These are phyloP conservation scores for Suillus placidus DNA, from an alignment of 768 basidiomycete species.

Conservation along the genomic window DNA sequence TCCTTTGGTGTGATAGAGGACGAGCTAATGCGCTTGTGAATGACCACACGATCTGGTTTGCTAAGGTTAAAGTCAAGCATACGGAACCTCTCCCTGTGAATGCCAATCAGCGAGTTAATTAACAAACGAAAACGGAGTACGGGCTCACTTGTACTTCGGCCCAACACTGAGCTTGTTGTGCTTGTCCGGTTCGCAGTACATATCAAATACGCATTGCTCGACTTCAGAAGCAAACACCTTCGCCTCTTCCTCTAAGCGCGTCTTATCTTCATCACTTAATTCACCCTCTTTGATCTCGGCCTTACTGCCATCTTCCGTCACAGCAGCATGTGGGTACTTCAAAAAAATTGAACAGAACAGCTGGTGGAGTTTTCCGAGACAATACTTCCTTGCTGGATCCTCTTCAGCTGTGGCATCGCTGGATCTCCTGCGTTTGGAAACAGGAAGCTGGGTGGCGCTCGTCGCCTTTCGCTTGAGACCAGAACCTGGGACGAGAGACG, in stretches of 20 bases:
- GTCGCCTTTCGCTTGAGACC: constrained; percentile 59
- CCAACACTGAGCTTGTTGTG: constrained; percentile 61
- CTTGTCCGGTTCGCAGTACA: constrained; percentile 79
- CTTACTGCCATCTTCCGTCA: constrained; percentile 35
- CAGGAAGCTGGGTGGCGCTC: constrained; percentile 39
- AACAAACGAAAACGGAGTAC: constrained; percentile 13
- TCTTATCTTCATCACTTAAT: constrained; percentile 62
- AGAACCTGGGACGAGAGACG: constrained; percentile 23
- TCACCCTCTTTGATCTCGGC: constrained; percentile 53
- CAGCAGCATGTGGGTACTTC: constrained; percentile 60
- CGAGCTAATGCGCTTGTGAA: constrained; percentile 79
- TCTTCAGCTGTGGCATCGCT: constrained; percentile 48
- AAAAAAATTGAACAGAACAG: constrained; percentile 71
- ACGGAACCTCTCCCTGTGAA: constrained; percentile 80
- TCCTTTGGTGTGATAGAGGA: constrained; percentile 67
- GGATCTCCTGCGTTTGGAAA: constrained; percentile 51
- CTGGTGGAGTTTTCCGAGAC: constrained; percentile 73
- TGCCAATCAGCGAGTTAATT: constrained; percentile 14
- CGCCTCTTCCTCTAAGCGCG: constrained; percentile 55
- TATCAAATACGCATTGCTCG: constrained; percentile 76
- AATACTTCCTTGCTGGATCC: constrained; percentile 82
- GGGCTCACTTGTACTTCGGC: constrained; percentile 77
- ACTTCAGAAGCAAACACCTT: constrained; percentile 69
- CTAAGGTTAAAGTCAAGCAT: constrained; percentile 88
- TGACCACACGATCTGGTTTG: constrained; percentile 75